Evolutionary conservation across 192 early-diverging fungal genomes (phyloP), one percentile per base, ranked within the genome.

Genomic region (Polychytrium aggregatum): DNA sequence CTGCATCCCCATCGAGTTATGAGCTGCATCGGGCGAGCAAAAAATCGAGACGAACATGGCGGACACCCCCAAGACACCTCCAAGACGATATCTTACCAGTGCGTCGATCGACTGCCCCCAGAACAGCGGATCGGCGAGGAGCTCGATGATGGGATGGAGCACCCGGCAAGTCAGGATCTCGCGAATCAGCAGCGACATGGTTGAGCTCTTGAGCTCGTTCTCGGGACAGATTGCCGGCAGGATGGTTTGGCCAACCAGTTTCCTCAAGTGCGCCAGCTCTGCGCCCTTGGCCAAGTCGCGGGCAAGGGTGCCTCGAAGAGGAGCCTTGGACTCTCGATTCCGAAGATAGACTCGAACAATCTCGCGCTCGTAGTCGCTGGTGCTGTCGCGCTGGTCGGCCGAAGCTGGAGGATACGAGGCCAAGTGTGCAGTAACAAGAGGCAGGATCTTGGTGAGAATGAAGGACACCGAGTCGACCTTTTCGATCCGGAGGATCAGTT

Each of bases 71-170:
- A n/a, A n/a, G n/a, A n/a, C n/a, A n/a, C n/a, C n/a, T n/a, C n/a
- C n/a, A n/a, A n/a, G n/a, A n/a, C n/a, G n/a, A n/a, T n/a, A n/a
- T n/a, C n/a, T n/a, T n/a, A n/a, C 69, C 44, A 76, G 35, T 21
- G 44, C 27, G 36, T 84, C 82, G n/a, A 93, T 59, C 14, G 78
- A 70, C 50, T 87, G 79, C 60, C 94, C 92, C 72, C 84, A 82
- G 35, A 80, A 92, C 59, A 94, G 89, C 1, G 90, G 85, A 37
- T 94, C 90, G 0, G 81, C 67, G 25, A 92, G 33, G 30, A 72
- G 69, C 16, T 78, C 61, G 22, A 91, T 50, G 0, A 84, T 40
- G 0, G 88, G 86, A 24, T 74, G 68, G 6, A 96, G 37, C 7
- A 94, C 58, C 0, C 80, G 68, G 10, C 81, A 76, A 0, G 68